phyloP scores from a whole-genome alignment of 352 stramenopile species.

The Globisporangium radiosum region DNA sequence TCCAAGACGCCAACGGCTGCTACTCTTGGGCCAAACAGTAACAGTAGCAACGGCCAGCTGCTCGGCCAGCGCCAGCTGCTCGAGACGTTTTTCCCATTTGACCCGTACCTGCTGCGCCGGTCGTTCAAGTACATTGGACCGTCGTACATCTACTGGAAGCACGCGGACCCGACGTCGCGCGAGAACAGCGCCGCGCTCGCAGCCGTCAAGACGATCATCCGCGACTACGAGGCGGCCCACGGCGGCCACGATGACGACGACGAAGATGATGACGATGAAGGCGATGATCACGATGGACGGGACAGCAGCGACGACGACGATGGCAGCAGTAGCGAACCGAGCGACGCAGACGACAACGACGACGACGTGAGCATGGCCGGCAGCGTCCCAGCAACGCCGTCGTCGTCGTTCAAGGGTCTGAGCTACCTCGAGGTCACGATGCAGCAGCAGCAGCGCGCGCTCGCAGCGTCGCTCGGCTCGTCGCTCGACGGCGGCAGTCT shows the following conservation, averaged over 20 bases:
- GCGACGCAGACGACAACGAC: conserved; percentile 20
- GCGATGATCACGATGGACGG: conserved; percentile 23
- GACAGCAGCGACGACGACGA: conserved; percentile 15
- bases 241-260: conserved; percentile 29
- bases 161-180: conserved; percentile 68
- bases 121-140: conserved; percentile 92
- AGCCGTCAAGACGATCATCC: conserved; percentile 56
- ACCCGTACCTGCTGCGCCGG: conserved; percentile 93
- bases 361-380: conserved; percentile 51
- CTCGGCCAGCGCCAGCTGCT: conserved; percentile 55
- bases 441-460: conserved; percentile 16
- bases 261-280: conserved; percentile 33
- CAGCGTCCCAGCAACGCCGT: conserved; percentile 24
- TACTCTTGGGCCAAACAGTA: neutral
- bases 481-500: conserved; percentile 38
- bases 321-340: conserved; percentile 25
- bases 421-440: conserved; percentile 52
- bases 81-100: conserved; percentile 96
- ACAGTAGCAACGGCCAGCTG: conserved; percentile 14
- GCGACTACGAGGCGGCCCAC: conserved; percentile 42
- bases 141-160: conserved; percentile 94
- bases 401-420: conserved; percentile 29
- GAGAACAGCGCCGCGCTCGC: conserved; percentile 64
- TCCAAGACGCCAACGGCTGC: conserved; percentile 40
- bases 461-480: conserved; percentile 50